Conservation (phyloP, 2,329 filamentous ascomycete genomes). For the Trichoderma sp. region DNA sequence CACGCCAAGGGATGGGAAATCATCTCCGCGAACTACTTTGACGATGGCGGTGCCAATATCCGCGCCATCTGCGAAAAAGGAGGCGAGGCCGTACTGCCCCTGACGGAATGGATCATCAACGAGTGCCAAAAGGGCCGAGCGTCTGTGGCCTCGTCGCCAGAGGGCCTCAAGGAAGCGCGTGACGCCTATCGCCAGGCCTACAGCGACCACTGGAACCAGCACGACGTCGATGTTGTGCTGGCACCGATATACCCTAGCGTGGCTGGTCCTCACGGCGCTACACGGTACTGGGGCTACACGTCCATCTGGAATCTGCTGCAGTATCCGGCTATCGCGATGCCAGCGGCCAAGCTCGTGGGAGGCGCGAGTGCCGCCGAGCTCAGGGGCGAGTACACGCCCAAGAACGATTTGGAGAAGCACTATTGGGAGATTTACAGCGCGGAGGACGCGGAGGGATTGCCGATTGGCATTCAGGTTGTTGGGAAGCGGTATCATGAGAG, state of each 20-base stretch:
- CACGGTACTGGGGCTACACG: slow-evolving; percentile 25
- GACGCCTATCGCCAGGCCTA: slow-evolving; percentile 77
- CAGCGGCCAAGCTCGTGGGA: slow-evolving; percentile 7
- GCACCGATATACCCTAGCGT: slow-evolving; percentile 17
- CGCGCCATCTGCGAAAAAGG: slow-evolving; percentile 75
- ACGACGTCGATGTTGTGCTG: background rate
- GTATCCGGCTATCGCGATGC: slow-evolving; percentile 22
- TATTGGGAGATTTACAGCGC: slow-evolving; percentile 20
- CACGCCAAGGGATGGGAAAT: slow-evolving; percentile 82
- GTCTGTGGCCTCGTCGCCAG: slow-evolving; percentile 69
- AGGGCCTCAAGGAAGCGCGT: slow-evolving; percentile 92
- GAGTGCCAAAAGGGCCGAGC: slow-evolving; percentile 14
- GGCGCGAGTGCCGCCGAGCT: slow-evolving; percentile 9
- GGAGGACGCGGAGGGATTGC: background rate
- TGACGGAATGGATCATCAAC: slow-evolving; percentile 27
- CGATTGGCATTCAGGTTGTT: slow-evolving; percentile 15
- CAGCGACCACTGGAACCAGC: slow-evolving; percentile 65
- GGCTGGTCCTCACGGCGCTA: slow-evolving; percentile 17
- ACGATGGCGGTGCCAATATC: slow-evolving; percentile 72
- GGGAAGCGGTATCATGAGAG: slow-evolving; percentile 22
- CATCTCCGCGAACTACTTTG: slow-evolving; percentile 97
- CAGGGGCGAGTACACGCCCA: slow-evolving; percentile 12
- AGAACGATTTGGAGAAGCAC: slow-evolving; percentile 23
- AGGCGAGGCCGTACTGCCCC: slow-evolving; percentile 67
- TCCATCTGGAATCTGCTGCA: slow-evolving; percentile 28